A percentile compares a stretch with the other conserved stretches of the same genome.
phyloP scores from a whole-genome alignment of 768 basidiomycete genomes.

The Phanerodontia chrysosporium region DNA sequence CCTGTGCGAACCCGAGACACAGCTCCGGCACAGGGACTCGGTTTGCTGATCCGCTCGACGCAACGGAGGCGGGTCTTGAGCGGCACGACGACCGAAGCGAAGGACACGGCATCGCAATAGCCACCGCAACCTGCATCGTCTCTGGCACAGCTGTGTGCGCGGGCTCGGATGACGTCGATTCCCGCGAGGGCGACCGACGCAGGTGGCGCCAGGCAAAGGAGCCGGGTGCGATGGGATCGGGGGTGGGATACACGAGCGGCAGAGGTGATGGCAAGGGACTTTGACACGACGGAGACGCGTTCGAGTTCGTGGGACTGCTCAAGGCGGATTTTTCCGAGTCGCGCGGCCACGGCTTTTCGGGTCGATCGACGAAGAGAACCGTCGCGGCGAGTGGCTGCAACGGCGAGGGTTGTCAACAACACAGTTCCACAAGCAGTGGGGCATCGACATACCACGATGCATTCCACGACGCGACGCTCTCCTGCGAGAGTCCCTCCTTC shows the following conservation, averaged over 20 bases:
- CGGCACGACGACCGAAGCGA: neutral
- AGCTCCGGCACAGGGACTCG: constrained; percentile 1
- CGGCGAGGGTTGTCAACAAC: too few relatives aligned
- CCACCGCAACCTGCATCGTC: constrained; percentile 5
- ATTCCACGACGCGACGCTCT: neutral
- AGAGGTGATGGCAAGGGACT: neutral
- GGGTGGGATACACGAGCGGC: neutral
- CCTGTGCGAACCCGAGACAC: constrained; percentile 4
- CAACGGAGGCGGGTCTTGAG: neutral
- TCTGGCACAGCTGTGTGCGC: neutral
- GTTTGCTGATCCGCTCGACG: neutral
- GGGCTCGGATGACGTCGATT: neutral
- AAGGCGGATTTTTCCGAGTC: neutral
- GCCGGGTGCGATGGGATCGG: neutral
- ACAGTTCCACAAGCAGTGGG: neutral
- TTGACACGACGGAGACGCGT: neutral
- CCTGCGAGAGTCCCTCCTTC: neutral
- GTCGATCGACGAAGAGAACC: neutral
- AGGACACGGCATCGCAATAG: constrained; percentile 6
- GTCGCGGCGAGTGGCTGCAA: constrained; percentile 1
- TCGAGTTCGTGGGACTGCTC: neutral
- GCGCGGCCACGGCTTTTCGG: neutral
- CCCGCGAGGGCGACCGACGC: neutral
- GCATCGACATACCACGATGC: constrained; percentile 1
- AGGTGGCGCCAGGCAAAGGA: neutral